Conservation (phyloP, 208 protist species). For the Trypanosoma boissoni region DNA sequence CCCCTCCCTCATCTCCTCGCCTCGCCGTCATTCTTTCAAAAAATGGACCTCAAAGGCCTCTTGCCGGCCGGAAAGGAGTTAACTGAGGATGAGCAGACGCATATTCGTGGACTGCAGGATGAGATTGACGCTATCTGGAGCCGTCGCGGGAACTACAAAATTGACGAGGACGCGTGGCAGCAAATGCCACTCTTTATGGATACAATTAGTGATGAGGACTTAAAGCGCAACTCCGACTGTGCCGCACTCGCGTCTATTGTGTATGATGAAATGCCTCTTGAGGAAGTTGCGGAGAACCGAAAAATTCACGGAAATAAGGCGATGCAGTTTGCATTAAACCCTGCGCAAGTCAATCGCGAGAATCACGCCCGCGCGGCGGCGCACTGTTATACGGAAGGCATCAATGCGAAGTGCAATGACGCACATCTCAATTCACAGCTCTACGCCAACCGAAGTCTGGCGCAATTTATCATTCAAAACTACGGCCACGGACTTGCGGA, state of each 20-base stretch:
- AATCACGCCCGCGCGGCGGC: slow-evolving; percentile 78
- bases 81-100: slow-evolving; percentile 48
- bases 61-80: slow-evolving; percentile 40
- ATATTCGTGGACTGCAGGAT: slow-evolving; percentile 70
- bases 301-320: slow-evolving; percentile 85
- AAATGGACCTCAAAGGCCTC: slow-evolving; percentile 32
- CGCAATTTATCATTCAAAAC: slow-evolving; percentile 87
- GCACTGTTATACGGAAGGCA: slow-evolving; percentile 82
- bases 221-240: slow-evolving; percentile 71
- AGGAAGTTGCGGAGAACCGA: slow-evolving; percentile 80
- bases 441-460: slow-evolving; percentile 82
- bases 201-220: slow-evolving; percentile 75
- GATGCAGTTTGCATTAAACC: slow-evolving; percentile 74
- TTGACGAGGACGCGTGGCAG: slow-evolving; percentile 86
- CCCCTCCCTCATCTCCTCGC: neutral
- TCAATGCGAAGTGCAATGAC: slow-evolving; percentile 80
- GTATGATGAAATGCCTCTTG: slow-evolving; percentile 81
- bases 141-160: slow-evolving; percentile 77
- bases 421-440: slow-evolving; percentile 55
- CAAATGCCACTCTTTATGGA: slow-evolving; percentile 91
- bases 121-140: slow-evolving; percentile 90
- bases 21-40: too few species aligned
- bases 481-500: slow-evolving; percentile 83
- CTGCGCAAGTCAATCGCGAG: slow-evolving; percentile 63
- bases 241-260: slow-evolving; percentile 79